Evolutionary conservation across 1,284 basidiomycete genomes (phyloP), one percentile per base, ranked within the genome.

Genomic region (Leccinum solheimii): DNA sequence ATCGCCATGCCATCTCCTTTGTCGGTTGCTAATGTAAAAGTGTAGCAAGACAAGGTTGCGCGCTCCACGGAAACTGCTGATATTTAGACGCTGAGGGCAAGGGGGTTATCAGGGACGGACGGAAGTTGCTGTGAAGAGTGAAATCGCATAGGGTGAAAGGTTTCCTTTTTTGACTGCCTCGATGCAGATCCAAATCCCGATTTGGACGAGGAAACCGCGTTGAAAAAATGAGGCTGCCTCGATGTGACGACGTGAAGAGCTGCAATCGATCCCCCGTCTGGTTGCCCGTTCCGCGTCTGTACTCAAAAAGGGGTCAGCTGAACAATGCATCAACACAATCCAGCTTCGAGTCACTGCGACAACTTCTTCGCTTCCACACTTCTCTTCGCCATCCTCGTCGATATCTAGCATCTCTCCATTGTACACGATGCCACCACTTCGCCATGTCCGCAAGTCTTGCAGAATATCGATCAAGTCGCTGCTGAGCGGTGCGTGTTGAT

Each of bases 381-480:
- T 26, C 5, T 6, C 14, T 16, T 27, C 23, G 19, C 14, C 26
- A 11, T 51, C 16, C 26, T 51, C 8, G 49, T 51, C 61, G 61
- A 56, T 57, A 45, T 43, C 55, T 40, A 48, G n/a, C 43, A 40
- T 49, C 52, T 38, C 45, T 59, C 56, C 34, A 23, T 52, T 58
- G 74, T 59, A n/a, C 1, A 16, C 53, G 13, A 69, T 81, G 78
- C 68, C 76, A 30, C 74, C 72, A 52, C 64, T 69, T 62, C 73
- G 74, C 56, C 75, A 72, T 60, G 59, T 72, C 26, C 75, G 78
- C 56, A 71, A 68, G 58, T 79, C 78, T 23, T 75, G 77, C 43
- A 67, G 78, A 51, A 68, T 80, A 10, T 79, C 80, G 8, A 75
- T 70, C 58, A 79, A 75, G 69, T 60, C 70, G 3, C 71, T 76